These are phyloP conservation scores for Fusarium piperis DNA, from an alignment of 2,329 filamentous ascomycete species.

Conservation along the genomic window DNA sequence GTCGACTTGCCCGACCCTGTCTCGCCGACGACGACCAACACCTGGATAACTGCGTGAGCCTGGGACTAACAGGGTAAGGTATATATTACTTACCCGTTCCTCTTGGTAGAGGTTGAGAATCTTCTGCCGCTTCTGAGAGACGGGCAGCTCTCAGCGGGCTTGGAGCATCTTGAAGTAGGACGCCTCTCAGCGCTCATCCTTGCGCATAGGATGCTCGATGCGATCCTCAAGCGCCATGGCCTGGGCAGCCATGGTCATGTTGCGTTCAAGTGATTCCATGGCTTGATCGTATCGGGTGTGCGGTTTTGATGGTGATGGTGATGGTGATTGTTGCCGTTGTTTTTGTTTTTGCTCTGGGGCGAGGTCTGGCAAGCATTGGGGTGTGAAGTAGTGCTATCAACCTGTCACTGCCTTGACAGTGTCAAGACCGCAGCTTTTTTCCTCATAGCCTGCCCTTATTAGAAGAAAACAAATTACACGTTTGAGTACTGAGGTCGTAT, in stretches of 20 bases:
- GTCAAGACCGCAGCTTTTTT: background rate
- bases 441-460: background rate
- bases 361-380: background rate
- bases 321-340: background rate
- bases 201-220: background rate
- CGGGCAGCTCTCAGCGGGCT: background rate
- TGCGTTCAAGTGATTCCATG: background rate
- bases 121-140: background rate
- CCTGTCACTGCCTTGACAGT: background rate
- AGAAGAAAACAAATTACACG: background rate
- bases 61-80: background rate
- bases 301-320: background rate
- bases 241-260: background rate
- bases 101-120: background rate
- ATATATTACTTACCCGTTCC: background rate
- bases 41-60: background rate
- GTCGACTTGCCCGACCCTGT: slow-evolving; percentile 35
- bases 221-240: background rate
- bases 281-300: background rate
- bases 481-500: background rate
- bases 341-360: background rate
- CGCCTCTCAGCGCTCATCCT: background rate
- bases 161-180: background rate
- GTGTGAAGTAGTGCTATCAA: background rate
- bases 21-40: slow-evolving; percentile 23